Evolutionary conservation across 345 rosid species (phyloP), one percentile per base, ranked within the genome.

Genomic region (Lagerstroemia speciosa): DNA sequence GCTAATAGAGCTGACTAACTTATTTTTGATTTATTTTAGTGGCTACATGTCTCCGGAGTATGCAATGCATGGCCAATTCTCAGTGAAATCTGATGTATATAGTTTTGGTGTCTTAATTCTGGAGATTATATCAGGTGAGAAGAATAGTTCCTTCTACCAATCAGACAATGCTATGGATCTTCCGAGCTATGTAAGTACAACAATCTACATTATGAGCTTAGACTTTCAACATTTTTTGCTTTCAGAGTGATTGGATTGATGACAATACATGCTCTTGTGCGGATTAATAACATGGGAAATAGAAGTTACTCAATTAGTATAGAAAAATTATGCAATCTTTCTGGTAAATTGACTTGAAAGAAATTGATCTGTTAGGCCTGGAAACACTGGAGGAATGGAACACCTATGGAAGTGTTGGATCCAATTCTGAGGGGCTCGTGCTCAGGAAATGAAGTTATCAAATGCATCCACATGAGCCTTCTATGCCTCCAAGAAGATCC

Each of bases 401-500:
- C 45, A 6, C 62, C 74, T 0, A 3, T 65, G 65, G 67, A 74
- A 2, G 52, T 74, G 60, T 5, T 72, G 37, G 80, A 78, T 72
- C n/a, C 75, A 14, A 67, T 57, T 12, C 3, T 74, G 48, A 67
- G 52, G 63, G 69, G 66, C n/a, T 65, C 64, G 7, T 62, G 31
- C 62, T 55, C 78, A 10, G 41, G 66, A 73, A 67, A 64, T 67
- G 71, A 79, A 66, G 68, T 77, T 2, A 12, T 69, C 19, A 73
- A 64, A 38, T 82, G 81, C 73, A 78, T 82, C 50, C 71, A 79
- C 10, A 27, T 82, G 37, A 78, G 75, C 2, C 68, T 82, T 30
- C 26, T 77, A 24, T 75, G 81, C 31, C 78, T 76, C 64, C 80
- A 82, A 24, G 79, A 79, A 72, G 72, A 65, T 45, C 67, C 69